Conservation (phyloP, 164 flowering plant species). For the Brasenia schreberi region DNA sequence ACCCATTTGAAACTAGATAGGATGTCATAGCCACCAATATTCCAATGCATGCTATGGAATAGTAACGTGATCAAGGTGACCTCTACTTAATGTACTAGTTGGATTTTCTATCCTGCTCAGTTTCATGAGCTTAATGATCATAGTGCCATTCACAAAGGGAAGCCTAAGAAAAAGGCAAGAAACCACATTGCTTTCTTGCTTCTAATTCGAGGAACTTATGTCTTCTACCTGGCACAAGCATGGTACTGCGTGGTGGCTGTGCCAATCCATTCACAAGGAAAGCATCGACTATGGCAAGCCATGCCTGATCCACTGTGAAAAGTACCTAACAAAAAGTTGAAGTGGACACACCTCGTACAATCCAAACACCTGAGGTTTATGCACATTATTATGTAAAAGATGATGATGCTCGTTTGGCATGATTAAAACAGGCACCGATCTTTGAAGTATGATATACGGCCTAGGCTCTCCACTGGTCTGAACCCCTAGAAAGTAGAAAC, state of each 20-base stretch:
- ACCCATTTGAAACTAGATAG: too few relatives aligned
- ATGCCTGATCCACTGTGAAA: not conserved
- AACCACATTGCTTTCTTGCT: too few relatives aligned
- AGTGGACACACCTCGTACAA: not conserved
- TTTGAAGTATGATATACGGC: not conserved
- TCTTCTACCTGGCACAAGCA: too few relatives aligned
- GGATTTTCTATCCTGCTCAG: not conserved
- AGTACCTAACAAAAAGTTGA: not conserved
- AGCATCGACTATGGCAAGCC: not conserved
- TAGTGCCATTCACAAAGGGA: not conserved
- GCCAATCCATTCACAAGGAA: too few relatives aligned
- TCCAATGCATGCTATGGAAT: not conserved
- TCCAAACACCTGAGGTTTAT: not conserved
- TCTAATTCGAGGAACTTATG: too few relatives aligned
- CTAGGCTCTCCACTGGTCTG: not conserved
- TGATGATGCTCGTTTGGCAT: not conserved
- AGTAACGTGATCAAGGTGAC: not conserved
- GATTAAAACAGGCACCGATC: not conserved
- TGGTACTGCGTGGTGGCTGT: too few relatives aligned
- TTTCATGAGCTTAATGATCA: not conserved
- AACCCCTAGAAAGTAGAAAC: too few relatives aligned
- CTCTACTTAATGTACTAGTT: not conserved
- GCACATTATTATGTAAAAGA: not conserved
- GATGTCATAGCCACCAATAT: not conserved
- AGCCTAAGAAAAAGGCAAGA: not conserved